A percentile compares a stretch with the other conserved stretches of the same genome.
phyloP scores from a whole-genome alignment of 768 basidiomycete species.

The Porphyrellus cyaneotinctus region DNA sequence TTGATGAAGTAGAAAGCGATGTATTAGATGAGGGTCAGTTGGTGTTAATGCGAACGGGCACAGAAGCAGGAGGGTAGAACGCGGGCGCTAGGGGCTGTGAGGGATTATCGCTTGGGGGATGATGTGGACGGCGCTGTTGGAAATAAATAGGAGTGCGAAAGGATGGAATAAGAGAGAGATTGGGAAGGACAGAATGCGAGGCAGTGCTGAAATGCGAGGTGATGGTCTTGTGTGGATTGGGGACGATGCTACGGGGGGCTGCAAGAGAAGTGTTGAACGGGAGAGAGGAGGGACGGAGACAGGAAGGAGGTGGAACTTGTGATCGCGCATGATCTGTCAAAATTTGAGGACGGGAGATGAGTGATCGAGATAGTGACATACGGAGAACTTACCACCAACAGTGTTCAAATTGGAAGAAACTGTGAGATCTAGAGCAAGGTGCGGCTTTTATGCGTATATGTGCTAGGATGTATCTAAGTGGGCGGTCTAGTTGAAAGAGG shows the following conservation, averaged over 20 bases:
- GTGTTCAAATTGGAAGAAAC: conserved; percentile 3
- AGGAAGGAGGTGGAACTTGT: background rate
- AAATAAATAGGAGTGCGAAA: conserved; percentile 2
- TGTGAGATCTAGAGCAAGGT: too few species aligned
- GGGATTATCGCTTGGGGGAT: background rate
- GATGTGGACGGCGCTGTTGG: background rate
- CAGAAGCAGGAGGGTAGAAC: background rate
- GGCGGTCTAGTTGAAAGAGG: too few species aligned
- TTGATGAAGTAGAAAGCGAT: conserved; percentile 21
- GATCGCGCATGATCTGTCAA: conserved; percentile 18
- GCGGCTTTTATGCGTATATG: too few species aligned
- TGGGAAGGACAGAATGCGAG: background rate
- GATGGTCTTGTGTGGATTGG: background rate
- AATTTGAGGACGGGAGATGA: conserved; percentile 8
- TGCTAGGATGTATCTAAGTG: too few species aligned
- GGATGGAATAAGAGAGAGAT: background rate
- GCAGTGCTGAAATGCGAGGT: background rate
- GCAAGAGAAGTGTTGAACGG: background rate
- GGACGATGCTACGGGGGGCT: conserved; percentile 5
- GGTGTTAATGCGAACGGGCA: background rate
- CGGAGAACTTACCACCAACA: conserved; percentile 28
- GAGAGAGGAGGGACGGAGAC: background rate
- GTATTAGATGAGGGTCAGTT: background rate
- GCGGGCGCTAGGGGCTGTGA: background rate
- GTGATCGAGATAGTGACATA: conserved; percentile 7